Evolutionary conservation across 2,329 filamentous ascomycete species (phyloP).

Genomic region (Colletotrichum horii): DNA sequence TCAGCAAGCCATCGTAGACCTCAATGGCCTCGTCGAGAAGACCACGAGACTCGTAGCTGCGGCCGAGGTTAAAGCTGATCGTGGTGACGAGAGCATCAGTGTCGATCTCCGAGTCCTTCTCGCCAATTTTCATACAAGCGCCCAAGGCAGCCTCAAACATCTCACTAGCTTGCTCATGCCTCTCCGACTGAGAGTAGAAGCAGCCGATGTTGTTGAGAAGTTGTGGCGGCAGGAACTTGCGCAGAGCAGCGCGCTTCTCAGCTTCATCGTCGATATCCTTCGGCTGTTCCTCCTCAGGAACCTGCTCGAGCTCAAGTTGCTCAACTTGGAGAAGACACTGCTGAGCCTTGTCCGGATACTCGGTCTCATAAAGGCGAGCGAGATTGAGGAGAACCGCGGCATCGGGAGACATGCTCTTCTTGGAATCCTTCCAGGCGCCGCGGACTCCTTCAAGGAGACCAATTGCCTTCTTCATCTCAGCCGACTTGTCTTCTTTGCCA

Average conservation of each 20-base stretch:
- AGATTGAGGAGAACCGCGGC: slow-evolving; percentile 90
- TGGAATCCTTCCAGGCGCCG: slow-evolving; percentile 89
- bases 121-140: slow-evolving; percentile 82
- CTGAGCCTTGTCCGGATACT: slow-evolving; percentile 87
- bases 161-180: slow-evolving; percentile 78
- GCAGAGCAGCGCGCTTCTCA: slow-evolving; percentile 64
- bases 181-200: slow-evolving; percentile 90
- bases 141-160: slow-evolving; percentile 92
- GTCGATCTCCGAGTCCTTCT: slow-evolving; percentile 77
- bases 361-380: slow-evolving; percentile 85
- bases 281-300: slow-evolving; percentile 73
- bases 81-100: slow-evolving; percentile 92
- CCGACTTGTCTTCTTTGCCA: slow-evolving; percentile 84
- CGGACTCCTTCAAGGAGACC: slow-evolving; percentile 84
- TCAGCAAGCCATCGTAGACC: slow-evolving; percentile 85
- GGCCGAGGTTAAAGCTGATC: slow-evolving; percentile 94
- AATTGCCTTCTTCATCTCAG: slow-evolving; percentile 86
- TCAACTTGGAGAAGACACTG: slow-evolving; percentile 93
- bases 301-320: slow-evolving; percentile 82
- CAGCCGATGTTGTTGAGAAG: slow-evolving; percentile 97
- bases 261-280: slow-evolving; percentile 61
- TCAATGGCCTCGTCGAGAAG: slow-evolving; percentile 83
- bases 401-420: slow-evolving; percentile 82
- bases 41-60: slow-evolving; percentile 88
- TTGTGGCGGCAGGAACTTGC: slow-evolving; percentile 84